Conservation (phyloP, 2,329 filamentous ascomycete genomes). For the Aspergillus sclerotialis region DNA sequence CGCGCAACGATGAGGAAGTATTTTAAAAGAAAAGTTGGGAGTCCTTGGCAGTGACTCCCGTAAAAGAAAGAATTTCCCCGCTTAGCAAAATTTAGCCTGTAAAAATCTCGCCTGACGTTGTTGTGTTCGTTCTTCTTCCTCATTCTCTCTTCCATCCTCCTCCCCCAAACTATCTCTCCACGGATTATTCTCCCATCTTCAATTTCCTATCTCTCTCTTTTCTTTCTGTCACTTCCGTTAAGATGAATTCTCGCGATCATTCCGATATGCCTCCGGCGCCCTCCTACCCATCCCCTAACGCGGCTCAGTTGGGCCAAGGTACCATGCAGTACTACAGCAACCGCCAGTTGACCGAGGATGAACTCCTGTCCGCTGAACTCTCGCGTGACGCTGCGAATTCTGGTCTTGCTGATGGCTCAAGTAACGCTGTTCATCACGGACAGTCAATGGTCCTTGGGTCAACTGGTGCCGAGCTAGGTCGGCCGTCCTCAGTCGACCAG, state of each 20-base stretch:
- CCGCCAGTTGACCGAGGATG: slow-evolving; percentile 40
- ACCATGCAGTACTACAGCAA: slow-evolving; percentile 38
- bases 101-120: slow-evolving; percentile 25
- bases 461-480: slow-evolving; percentile 28
- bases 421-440: slow-evolving; percentile 34
- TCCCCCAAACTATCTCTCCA: slow-evolving; percentile 8
- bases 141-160: slow-evolving; percentile 16
- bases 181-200: slow-evolving; percentile 9
- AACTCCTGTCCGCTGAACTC: slow-evolving; percentile 41
- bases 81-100: slow-evolving; percentile 30
- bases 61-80: slow-evolving; percentile 26
- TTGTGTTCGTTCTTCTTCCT: too few species aligned
- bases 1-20: slow-evolving; percentile 25
- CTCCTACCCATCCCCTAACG: slow-evolving; percentile 40
- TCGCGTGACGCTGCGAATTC: slow-evolving; percentile 40
- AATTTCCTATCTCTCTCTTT: slow-evolving; percentile 12
- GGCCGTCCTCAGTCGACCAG: slow-evolving; percentile 30
- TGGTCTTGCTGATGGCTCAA: slow-evolving; percentile 34
- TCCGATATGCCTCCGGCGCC: slow-evolving; percentile 36
- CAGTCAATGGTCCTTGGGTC: slow-evolving; percentile 34
- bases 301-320: slow-evolving; percentile 38
- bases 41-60: slow-evolving; percentile 26
- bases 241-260: slow-evolving; percentile 37
- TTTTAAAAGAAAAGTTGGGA: too few species aligned
- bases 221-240: slow-evolving; percentile 8